Base-by-base conservation (phyloP, 1,284 basidiomycete genomes). In the Chalciporus sp. region DNA sequence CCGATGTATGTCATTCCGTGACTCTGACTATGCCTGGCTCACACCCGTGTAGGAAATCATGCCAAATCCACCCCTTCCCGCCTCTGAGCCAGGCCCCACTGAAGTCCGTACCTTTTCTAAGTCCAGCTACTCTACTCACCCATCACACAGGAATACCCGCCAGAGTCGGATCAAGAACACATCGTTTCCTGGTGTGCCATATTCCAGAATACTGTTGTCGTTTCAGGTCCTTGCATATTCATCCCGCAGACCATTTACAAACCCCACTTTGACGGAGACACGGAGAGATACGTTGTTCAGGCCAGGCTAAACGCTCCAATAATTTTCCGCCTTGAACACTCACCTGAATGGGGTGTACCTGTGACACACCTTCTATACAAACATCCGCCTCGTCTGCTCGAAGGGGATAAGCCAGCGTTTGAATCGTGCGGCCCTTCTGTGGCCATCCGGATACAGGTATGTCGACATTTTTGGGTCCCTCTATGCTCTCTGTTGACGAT, bases 261-360 rank as follows among this genome's bases (percentile, higher is more conserved):
- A 56, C 87, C 87, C 0, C 82, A 85, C 56, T 86, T 85, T 4
- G 79, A 79, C 46, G 85, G 83, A 58, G 87, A 89, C 63, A 77
- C 78, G 27, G 78, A 80, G 26, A 80, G 86, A 47, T 89, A 88
- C 56, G 84, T 89, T n/a, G 82, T 86, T 48, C 82, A 82, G 51
- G 81, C 84, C n/a, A 62, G 75, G 1, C 71, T 88, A 17, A 80
- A 84, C 57, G 61, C 61, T 0, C 84, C 86, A 0, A 83, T 88
- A 55, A 76, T 79, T 58, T 90, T 89, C 62, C 74, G 71, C 65
- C 72, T 74, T 52, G 70, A 77, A 41, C 68, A 75, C 51, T 79
- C 84, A 4, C 63, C 61, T 1, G 79, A 82, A 55, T 79, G 74
- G 59, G 86, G 86, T 4, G 80, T 88, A 57, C 68, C 77, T 1